A percentile compares a stretch with the other conserved stretches of the same genome.
Conservation (phyloP, 345 rosid genomes). For the Ceriops decandra region DNA sequence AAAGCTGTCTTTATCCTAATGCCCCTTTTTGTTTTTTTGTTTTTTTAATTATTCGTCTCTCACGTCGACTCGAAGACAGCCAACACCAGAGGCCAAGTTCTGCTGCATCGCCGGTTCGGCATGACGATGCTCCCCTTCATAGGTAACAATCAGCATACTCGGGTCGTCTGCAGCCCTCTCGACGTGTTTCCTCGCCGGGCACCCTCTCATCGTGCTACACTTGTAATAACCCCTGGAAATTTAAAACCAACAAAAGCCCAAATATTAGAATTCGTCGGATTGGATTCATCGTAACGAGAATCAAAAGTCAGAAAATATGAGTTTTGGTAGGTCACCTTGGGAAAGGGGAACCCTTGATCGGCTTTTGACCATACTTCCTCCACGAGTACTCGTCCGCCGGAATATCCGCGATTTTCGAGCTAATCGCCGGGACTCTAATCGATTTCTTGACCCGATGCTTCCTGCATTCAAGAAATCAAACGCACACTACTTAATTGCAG, state of each 20-base stretch:
- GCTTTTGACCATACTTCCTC: constrained; percentile 98
- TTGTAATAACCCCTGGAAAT: constrained; percentile 76
- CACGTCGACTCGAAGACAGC: constrained; percentile 51
- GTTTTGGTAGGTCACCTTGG: constrained; percentile 60
- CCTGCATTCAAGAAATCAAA: constrained; percentile 30
- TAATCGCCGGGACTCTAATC: constrained; percentile 79
- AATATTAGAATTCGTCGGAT: too few species aligned
- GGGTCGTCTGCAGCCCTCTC: constrained; percentile 87
- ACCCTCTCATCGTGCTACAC: constrained; percentile 81
- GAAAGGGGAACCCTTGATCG: constrained; percentile 93
- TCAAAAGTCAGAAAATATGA: too few species aligned
- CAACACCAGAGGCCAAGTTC: constrained; percentile 21
- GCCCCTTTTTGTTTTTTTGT: not conserved
- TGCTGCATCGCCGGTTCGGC: constrained; percentile 47
- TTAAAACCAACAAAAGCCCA: too few species aligned
- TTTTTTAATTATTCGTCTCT: not conserved
- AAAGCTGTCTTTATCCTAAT: not conserved
- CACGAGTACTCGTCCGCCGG: constrained; percentile 91
- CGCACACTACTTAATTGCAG: too few species aligned
- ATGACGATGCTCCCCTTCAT: constrained; percentile 92
- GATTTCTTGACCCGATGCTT: constrained; percentile 73
- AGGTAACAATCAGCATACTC: constrained; percentile 79
- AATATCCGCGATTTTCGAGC: constrained; percentile 86
- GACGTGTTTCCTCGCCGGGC: constrained; percentile 97
- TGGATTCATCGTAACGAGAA: too few species aligned